Evolutionary conservation across 2,329 filamentous ascomycete genomes (phyloP).

Genomic region (Paecilomyces formosus): DNA sequence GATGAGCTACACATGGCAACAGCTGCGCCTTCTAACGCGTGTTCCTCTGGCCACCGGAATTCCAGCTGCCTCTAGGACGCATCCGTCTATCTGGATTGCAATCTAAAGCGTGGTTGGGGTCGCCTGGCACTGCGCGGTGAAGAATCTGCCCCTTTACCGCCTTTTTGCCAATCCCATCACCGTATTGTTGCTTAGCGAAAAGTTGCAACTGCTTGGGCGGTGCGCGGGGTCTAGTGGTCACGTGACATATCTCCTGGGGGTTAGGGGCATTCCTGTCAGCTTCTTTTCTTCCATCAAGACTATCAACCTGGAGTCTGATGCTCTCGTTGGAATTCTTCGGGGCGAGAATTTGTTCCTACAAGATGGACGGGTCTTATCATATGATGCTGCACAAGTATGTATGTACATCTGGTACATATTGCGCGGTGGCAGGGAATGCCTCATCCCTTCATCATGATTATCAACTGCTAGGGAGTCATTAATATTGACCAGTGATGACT

Average conservation of each 20-base stretch:
- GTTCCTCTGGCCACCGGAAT: neutral
- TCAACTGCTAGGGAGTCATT: neutral
- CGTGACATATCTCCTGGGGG: neutral
- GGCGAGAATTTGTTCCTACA: neutral
- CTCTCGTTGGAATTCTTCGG: neutral
- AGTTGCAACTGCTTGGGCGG: neutral
- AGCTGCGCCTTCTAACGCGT: neutral
- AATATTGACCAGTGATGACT: neutral
- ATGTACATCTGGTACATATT: neutral
- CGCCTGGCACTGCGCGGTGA: neutral
- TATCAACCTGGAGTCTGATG: neutral
- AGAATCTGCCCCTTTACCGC: neutral
- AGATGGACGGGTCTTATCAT: neutral
- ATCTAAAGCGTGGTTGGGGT: neutral
- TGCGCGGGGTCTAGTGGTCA: neutral
- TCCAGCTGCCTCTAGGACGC: neutral
- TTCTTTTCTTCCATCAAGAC: neutral
- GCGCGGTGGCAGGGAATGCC: neutral
- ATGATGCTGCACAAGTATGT: neutral
- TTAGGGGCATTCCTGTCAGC: neutral
- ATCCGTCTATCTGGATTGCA: neutral
- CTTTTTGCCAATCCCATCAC: neutral
- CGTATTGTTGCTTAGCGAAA: neutral
- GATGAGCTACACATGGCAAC: neutral
- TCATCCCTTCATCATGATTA: neutral